Conservation (phyloP, 2,329 filamentous ascomycete genomes). For the Lecanicillium sp. region DNA sequence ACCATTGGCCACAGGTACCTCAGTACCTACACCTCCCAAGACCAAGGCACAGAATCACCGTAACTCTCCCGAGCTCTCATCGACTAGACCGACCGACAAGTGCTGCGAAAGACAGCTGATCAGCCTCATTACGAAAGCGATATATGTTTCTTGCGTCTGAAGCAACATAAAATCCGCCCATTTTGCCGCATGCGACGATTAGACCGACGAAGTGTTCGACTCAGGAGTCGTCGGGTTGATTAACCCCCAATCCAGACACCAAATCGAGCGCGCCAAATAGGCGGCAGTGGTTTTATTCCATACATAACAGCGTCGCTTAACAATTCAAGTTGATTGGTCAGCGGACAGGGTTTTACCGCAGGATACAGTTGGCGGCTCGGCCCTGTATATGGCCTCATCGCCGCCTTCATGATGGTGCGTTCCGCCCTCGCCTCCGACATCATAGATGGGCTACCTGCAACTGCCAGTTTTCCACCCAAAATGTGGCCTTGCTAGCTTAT, state of each 20-base stretch:
- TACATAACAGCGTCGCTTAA: too few relatives aligned
- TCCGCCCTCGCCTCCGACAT: constrained; percentile 2
- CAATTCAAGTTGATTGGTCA: too few relatives aligned
- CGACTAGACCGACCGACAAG: too few relatives aligned
- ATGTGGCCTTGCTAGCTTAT: neutral
- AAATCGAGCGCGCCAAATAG: neutral
- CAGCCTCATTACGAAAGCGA: too few relatives aligned
- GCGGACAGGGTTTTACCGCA: constrained; percentile 6
- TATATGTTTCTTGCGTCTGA: too few relatives aligned
- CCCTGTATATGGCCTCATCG: constrained; percentile 27
- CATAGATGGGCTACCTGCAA: constrained; percentile 2
- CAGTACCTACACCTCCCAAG: constrained; percentile 4
- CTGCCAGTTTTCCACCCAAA: too few relatives aligned
- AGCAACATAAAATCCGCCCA: too few relatives aligned
- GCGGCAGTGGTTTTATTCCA: too few relatives aligned
- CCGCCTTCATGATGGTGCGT: constrained; percentile 43
- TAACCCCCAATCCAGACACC: constrained; percentile 6
- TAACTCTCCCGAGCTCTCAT: neutral
- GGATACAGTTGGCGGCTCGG: constrained; percentile 23
- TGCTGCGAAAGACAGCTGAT: too few relatives aligned
- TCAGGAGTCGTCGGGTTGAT: constrained; percentile 8
- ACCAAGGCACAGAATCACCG: constrained; percentile 5
- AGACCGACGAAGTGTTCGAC: neutral
- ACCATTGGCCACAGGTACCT: constrained; percentile 2
- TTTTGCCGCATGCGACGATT: too few relatives aligned